Evolutionary conservation across 2,329 filamentous ascomycete genomes (phyloP).

Genomic region (Chaetomium olivaceum): DNA sequence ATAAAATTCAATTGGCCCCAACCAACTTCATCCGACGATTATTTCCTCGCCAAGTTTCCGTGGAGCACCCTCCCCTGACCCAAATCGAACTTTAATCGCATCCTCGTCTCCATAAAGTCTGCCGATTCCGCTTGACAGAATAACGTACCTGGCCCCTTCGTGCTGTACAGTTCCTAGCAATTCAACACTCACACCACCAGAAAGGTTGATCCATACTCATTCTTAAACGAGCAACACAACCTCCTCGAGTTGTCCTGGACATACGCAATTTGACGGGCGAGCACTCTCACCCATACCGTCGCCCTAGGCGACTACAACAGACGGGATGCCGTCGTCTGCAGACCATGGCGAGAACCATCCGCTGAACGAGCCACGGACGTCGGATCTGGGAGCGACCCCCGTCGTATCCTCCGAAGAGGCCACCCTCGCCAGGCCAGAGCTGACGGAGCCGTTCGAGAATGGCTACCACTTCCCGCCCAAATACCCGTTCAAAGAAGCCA

Average conservation of each 20-base stretch:
- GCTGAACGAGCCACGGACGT: conserved; percentile 17
- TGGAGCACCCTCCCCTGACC: not conserved
- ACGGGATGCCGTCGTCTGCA: not conserved
- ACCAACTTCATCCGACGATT: not conserved
- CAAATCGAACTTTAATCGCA: not conserved
- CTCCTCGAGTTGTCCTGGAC: conserved; percentile 40
- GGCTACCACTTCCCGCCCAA: conserved; percentile 66
- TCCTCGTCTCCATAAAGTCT: not conserved
- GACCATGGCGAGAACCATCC: not conserved
- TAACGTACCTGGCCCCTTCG: conserved; percentile 24
- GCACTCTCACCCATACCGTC: not conserved
- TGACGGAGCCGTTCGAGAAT: conserved; percentile 55
- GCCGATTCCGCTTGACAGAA: conserved; percentile 5
- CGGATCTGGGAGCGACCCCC: not conserved
- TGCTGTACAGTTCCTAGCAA: conserved; percentile 40
- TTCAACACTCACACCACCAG: too few relatives aligned
- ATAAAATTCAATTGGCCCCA: not conserved
- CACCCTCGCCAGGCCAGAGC: conserved; percentile 30
- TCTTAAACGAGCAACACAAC: conserved; percentile 49
- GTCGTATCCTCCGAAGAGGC: conserved; percentile 31
- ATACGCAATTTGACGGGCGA: conserved; percentile 10
- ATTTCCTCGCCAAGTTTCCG: not conserved
- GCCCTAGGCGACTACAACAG: not conserved
- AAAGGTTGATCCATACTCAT: too few relatives aligned
- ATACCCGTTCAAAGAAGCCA: conserved; percentile 60